Base-by-base conservation (phyloP, 1,284 basidiomycete species). In the Trametes sp. region DNA sequence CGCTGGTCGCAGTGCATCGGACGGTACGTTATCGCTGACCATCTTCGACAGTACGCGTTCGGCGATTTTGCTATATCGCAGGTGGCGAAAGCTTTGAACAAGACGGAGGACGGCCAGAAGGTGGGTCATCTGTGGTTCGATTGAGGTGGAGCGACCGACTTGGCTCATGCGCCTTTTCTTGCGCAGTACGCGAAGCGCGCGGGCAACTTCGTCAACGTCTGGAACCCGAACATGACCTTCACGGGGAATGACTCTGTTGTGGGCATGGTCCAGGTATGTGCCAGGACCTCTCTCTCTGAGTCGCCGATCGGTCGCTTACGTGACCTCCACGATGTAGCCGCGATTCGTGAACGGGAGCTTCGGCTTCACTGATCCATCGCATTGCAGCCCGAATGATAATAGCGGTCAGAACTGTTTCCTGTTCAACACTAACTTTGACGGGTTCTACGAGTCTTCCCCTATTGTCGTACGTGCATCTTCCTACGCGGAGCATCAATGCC, bases 401-500 rank as follows among this genome's bases (percentile, higher is more conserved):
- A 73, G 74, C 4, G 74, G 80, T 28, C 79, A 85, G 0, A 86
- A 84, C 1, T 89, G 87, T 67, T 89, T 87, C 77, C 73, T 89
- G 68, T 83, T 87, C 67, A 82, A 85, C 9, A 78, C 76, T 4
- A 83, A 84, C 54, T 74, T 79, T 14, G 87, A 89, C 70, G 87
- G 87, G 0, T 89, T 88, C 70, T 89, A 89, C 69, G 87, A 89
- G 74, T 79, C 82, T 23, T 86, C 85, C 0, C 86, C 87, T 0
- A 80, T 87, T 53, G 80, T 86, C 41, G 87, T 88, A 74, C 71
- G 81, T 76, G 50, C 16, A 8, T 7, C 36, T 2, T 21, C 10
- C 1, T 42, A 23, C n/a, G 5, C 14, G 9, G 1, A 38, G 16
- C 29, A 16, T 42, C 2, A 2, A 26, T 29, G 24, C 23, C 11